Evolutionary conservation across 169 alveolate species (phyloP), one percentile per base, ranked within the genome.

Genomic region (Cryptosporidium sp.): DNA sequence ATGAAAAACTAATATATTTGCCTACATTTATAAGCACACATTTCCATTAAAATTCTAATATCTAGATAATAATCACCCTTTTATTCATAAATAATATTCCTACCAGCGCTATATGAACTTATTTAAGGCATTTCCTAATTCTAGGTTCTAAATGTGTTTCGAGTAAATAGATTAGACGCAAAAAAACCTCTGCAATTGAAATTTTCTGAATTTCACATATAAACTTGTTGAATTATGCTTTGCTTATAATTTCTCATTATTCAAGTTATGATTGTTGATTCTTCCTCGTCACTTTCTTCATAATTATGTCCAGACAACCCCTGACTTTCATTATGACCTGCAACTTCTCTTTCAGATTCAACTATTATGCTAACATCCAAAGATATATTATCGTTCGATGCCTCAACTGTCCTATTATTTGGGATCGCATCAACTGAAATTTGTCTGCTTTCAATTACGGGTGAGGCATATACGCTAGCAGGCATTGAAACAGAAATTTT

Each of bases 401-500:
- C 23, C 33, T 73, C 86, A 23, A 12, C 37, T 21, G 14, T 29
- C n/a, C 52, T 50, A 23, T 67, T 37, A 6, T 74, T 74, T 41
- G 89, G 43, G 18, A 80, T 45, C 1, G 1, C 33, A 62, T 65
- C 89, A 14, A 26, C 45, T 16, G 75, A 62, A 48, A 59, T 80
- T 26, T 80, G 89, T 23, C 89, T 59, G 50, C 73, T 41, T 62
- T 62, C 89, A 23, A 8, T 23, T 21, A 39, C 18, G 14, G 89
- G 89, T 10, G 89, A 80, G 39, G 71, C 65, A 80, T 52, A 80
- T 10, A 80, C 68, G 29, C 89, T 80, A 18, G 89, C 73, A 33
- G 89, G 89, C 23, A 80, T 23, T 23, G 89, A 80, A 29, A 45
- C 73, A 0, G 89, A 80, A 16, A 80, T 80, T 43, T 65, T 80